Evolutionary conservation across 179 eudicot genomes (phyloP), one percentile per base, ranked within the genome.

Genomic region (Dionaea muscipula): DNA sequence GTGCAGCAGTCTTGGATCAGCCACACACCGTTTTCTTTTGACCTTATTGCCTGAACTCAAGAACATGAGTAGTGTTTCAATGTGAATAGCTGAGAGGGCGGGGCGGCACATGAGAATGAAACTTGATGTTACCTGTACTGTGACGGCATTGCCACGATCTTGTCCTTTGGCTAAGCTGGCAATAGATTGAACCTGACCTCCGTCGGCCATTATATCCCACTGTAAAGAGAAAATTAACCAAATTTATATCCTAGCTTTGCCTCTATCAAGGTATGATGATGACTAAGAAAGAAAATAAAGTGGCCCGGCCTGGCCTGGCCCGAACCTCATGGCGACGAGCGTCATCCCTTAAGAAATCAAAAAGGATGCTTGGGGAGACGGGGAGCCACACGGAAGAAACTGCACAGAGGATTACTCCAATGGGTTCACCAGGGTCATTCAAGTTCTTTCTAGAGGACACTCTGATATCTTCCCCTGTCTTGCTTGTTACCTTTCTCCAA

Each of bases 361-460:
- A 93, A 26, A 93, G 76, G 23, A 52, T 54, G 17, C 56, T 58
- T 5, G 86, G 89, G 56, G 95, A 79, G 20, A 88, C 78, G 0
- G 99, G 93, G 67, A 93, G 70, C 96, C 96, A 93, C 0, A 79
- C 85, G 37, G 94, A 84, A 26, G 88, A 79, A 59, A 81, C 95
- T 0, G 85, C 93, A 52, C 85, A 88, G 14, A 88, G 31, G 51
- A 93, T 93, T 33, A 83, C 74, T 61, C 99, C 99, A 8, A 77
- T 76, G 38, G 95, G 99, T 70, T 88, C 99, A 47, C 93, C 84
- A 3, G 89, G 94, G 59, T 93, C 94, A 23, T 83, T 87, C 36
- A 82, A 43, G 78, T 93, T 93, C 68, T 85, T 93, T 61, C 96
- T 67, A 1, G 93, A 80, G 59, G 94, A 37, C 40, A 93, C 79